Percentiles rank a stretch among this genome's conserved stretches.
Evolutionary conservation across 2,329 filamentous ascomycete genomes (phyloP).

Genomic region (Botrytis pseudocinerea): DNA sequence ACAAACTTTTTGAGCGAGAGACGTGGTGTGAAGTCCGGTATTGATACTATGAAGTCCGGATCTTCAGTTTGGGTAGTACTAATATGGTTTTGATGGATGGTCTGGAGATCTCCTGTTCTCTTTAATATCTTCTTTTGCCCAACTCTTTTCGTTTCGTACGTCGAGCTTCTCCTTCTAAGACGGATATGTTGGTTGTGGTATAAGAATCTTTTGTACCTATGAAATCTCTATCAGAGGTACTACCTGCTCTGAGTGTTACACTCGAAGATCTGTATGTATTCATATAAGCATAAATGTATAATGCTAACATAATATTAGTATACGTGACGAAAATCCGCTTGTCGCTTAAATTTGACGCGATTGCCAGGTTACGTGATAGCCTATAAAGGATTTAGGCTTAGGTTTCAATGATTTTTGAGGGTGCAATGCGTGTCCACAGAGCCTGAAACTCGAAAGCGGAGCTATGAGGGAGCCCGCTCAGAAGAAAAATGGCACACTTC

Average conservation of each 20-base stretch:
- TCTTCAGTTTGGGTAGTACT: background rate
- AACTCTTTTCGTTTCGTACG: rapidly evolving
- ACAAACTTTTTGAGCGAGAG: background rate
- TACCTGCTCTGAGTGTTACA: background rate
- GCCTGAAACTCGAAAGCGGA: background rate
- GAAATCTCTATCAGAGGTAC: background rate
- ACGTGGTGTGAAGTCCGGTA: background rate
- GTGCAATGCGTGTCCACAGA: background rate
- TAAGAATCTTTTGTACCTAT: background rate
- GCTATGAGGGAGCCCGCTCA: background rate
- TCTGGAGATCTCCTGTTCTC: background rate
- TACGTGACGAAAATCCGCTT: background rate
- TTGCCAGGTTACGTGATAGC: background rate
- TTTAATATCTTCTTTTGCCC: rapidly evolving
- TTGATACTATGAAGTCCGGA: too few species aligned
- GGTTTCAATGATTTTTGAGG: rapidly evolving
- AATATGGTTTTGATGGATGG: rapidly evolving
- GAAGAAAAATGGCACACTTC: rapidly evolving
- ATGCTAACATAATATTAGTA: background rate
- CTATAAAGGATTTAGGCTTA: rapidly evolving
- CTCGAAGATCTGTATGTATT: background rate
- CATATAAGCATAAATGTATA: background rate
- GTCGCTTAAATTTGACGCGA: rapidly evolving
- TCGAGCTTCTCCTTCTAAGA: background rate
- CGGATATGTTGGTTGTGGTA: background rate